A percentile compares a stretch with the other conserved stretches of the same genome.
These are phyloP conservation scores for Pythium periplocum DNA, from an alignment of 352 stramenopile genomes.

Conservation along the genomic window DNA sequence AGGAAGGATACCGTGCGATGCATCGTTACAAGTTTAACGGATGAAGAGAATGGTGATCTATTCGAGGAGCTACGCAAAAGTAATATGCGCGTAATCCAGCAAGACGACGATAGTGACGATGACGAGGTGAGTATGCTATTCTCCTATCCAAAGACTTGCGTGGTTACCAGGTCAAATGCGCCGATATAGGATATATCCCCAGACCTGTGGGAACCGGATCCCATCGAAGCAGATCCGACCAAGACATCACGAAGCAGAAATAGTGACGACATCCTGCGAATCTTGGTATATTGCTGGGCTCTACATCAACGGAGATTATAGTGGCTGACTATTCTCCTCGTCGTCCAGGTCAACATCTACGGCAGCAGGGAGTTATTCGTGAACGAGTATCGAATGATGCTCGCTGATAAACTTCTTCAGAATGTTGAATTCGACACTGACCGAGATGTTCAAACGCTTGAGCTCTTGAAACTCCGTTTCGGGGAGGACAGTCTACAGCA, in stretches of 20 bases:
- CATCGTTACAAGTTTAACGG: constrained; percentile 92
- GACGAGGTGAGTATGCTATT: constrained; percentile 64
- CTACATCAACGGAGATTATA: too few species aligned
- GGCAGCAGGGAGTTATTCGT: constrained; percentile 98
- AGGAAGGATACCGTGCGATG: constrained; percentile 96
- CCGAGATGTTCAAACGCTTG: constrained; percentile 91
- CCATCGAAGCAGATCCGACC: constrained; percentile 77
- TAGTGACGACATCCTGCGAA: constrained; percentile 95
- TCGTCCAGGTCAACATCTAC: constrained; percentile 92
- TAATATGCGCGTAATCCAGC: constrained; percentile 89
- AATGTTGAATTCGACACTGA: constrained; percentile 95
- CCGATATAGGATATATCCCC: constrained; percentile 49
- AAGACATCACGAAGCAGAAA: constrained; percentile 74
- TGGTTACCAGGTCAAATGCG: background rate
- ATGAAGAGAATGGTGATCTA: constrained; percentile 89
- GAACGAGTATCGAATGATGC: constrained; percentile 98
- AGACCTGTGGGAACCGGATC: constrained; percentile 90
- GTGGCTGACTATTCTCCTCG: constrained; percentile 1
- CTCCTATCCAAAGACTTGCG: constrained; percentile 2
- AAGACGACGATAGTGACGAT: constrained; percentile 91
- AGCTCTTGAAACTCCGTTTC: constrained; percentile 97
- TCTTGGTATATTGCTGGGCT: constrained; percentile 60
- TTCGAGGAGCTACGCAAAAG: constrained; percentile 94
- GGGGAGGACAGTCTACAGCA: constrained; percentile 92
- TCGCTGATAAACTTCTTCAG: constrained; percentile 95